Evolutionary conservation across 805 yeast species (phyloP), one percentile per base, ranked within the genome.

Genomic region (Candida patagonica): DNA sequence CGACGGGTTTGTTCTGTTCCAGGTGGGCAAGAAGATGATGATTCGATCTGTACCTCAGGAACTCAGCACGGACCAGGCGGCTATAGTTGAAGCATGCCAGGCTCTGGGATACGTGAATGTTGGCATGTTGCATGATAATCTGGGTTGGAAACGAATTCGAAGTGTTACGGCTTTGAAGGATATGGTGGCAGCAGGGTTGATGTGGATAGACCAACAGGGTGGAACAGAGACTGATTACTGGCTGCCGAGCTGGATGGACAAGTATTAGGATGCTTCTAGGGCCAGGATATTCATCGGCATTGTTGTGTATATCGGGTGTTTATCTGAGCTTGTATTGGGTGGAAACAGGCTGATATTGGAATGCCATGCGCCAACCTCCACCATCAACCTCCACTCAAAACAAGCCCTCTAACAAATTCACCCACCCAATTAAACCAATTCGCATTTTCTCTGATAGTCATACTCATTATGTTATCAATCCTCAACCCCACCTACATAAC

Each of bases 181-280:
- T 34, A 77, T 89, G 85, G 80, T 88, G 1, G 68, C 80, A 46
- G 70, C 70, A 37, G 96, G 97, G 3, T 67, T 86, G 40, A 62
- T 89, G 10, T 89, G 98, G 98, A 63, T 87, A 1, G 97, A 88
- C 55, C 41, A 29, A 5, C 67, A 63, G 47, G 61, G 48, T 3
- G 27, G 30, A 10, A 19, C 9, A 8, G 63, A 62, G 26, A 45
- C 51, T 2, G 55, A 51, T 42, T 64, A 58, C 47, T 64, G 68
- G 68, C 44, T 55, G 2, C 66, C 66, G 15, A 35, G 51, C 7
- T 56, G 58, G 57, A 42, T 54, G 19, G 48, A 40, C 17, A 22
- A n/a, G n/a, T n/a, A n/a, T n/a, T n/a, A n/a, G n/a, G n/a, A n/a
- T n/a, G n/a, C n/a, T n/a, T n/a, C n/a, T n/a, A n/a, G n/a, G n/a